These are phyloP conservation scores for Toxicodendron radicans DNA, from an alignment of 345 rosid species.

Conservation along the genomic window DNA sequence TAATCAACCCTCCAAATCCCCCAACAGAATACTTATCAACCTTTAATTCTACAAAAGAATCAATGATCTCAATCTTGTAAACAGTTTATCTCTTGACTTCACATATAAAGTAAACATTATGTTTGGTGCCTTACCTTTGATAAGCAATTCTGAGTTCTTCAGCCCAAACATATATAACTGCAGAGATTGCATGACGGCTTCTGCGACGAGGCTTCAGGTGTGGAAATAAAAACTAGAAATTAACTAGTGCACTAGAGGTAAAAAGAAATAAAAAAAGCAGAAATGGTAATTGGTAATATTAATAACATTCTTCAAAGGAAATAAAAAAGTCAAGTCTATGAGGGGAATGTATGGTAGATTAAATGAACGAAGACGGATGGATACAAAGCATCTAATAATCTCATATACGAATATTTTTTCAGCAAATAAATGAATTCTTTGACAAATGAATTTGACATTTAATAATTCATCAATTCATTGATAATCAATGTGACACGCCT, in stretches of 20 bases:
- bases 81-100: too few species aligned
- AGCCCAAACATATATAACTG: constrained; percentile 48
- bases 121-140: constrained; percentile 27
- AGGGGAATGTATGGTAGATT: too few species aligned
- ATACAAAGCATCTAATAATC: too few species aligned
- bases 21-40: constrained; percentile 47
- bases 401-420: too few species aligned
- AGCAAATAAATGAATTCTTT: too few species aligned
- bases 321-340: background rate
- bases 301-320: background rate
- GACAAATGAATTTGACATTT: too few species aligned
- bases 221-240: background rate
- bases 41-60: constrained; percentile 35
- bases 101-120: too few species aligned
- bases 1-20: constrained; percentile 44
- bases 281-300: background rate
- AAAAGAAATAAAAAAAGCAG: background rate
- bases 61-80: background rate
- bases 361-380: too few species aligned
- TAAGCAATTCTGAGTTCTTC: constrained; percentile 24
- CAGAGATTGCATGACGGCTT: constrained; percentile 51
- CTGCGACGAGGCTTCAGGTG: constrained; percentile 36
- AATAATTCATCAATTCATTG: too few species aligned
- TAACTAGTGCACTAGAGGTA: background rate
- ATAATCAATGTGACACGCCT: too few species aligned